Conservation (phyloP, 108 stramenopile species). For the Cyclotella baltica region DNA sequence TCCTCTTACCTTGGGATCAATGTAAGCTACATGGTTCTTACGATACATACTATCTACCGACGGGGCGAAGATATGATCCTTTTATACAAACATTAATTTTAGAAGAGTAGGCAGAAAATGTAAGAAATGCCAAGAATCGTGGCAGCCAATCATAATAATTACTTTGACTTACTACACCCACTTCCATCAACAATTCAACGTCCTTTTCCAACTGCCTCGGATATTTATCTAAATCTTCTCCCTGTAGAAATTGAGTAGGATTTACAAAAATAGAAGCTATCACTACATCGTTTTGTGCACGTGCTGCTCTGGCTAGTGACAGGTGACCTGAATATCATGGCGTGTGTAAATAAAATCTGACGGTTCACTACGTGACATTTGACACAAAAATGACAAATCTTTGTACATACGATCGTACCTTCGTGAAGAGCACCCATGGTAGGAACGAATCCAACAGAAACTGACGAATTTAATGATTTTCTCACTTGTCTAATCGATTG, state of each 20-base stretch:
- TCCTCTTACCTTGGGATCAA: constrained; percentile 65
- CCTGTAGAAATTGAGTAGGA: constrained; percentile 94
- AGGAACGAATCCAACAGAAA: constrained; percentile 92
- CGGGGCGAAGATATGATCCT: constrained; percentile 87
- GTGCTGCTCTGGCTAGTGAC: constrained; percentile 76
- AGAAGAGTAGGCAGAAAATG: no score
- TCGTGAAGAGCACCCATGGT: constrained; percentile 99
- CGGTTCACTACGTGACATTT: not conserved
- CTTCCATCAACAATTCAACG: constrained; percentile 60
- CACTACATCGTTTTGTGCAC: constrained; percentile 83
- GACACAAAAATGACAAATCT: not conserved
- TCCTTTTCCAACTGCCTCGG: constrained; percentile 92
- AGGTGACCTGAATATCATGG: constrained; percentile 62
- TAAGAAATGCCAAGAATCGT: no score
- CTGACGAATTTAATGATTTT: constrained; percentile 34
- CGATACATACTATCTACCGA: constrained; percentile 75
- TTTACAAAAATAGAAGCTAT: constrained; percentile 97
- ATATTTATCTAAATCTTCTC: constrained; percentile 96
- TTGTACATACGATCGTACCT: constrained; percentile 57
- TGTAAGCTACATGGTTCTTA: constrained; percentile 72
- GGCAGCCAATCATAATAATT: no score
- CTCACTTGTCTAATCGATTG: constrained; percentile 46
- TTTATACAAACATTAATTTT: not conserved
- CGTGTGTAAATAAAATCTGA: not conserved
- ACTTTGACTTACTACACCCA: constrained; percentile 71